phyloP scores from a whole-genome alignment of 2,329 filamentous ascomycete species.

The Cadophora sp. region DNA sequence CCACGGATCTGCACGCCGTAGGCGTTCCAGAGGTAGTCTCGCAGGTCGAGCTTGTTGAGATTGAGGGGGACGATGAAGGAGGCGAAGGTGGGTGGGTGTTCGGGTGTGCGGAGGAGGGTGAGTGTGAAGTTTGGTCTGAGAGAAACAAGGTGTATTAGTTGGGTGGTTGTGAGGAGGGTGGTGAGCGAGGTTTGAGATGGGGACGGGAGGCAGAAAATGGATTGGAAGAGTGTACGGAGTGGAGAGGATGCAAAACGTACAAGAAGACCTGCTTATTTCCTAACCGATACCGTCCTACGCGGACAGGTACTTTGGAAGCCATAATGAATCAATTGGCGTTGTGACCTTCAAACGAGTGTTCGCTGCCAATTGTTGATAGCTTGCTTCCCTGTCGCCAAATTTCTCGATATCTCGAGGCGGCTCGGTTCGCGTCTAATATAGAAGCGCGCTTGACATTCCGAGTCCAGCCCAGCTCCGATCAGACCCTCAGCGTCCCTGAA shows the following conservation, averaged over 20 bases:
- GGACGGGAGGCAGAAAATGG: no score
- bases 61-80: constrained; percentile 89
- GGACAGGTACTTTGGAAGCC: constrained; percentile 28
- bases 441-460: neutral
- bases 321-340: constrained; percentile 21
- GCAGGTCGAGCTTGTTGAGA: constrained; percentile 95
- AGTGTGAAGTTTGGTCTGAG: constrained; percentile 81
- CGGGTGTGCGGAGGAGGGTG: constrained; percentile 75
- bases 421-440: constrained; percentile 7
- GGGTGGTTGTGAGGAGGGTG: neutral
- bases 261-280: constrained; percentile 63
- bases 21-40: constrained; percentile 89
- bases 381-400: neutral
- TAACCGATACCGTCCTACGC: constrained; percentile 38
- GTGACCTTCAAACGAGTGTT: neutral
- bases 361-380: neutral
- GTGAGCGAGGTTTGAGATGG: neutral
- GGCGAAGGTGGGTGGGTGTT: constrained; percentile 79
- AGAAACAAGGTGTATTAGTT: neutral
- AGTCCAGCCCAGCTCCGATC: neutral
- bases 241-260: constrained; percentile 48
- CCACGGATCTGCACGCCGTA: constrained; percentile 78
- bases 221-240: no score
- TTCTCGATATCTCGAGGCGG: constrained; percentile 6
- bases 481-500: neutral